Conservation (phyloP, 73 alveolate species). For the Tetrahymena elliotti region DNA sequence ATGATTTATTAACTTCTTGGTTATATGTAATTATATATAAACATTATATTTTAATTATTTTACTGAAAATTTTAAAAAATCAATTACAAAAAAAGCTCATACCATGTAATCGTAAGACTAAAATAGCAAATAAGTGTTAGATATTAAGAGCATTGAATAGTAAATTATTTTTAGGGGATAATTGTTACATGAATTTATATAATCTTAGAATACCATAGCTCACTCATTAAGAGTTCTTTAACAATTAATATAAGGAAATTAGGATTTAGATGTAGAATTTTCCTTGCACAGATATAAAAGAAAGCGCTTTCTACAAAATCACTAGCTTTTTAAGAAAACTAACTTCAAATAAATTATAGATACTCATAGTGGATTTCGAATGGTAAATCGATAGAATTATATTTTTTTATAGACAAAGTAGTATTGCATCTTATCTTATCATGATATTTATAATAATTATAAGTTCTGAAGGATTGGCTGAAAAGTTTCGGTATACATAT, state of each 20-base stretch:
- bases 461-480: neutral
- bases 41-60: too few species aligned
- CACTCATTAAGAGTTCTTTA: neutral
- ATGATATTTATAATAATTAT: neutral
- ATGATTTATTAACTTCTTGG: too few species aligned
- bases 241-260: neutral
- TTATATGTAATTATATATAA: too few species aligned
- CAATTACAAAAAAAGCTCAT: neutral
- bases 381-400: neutral
- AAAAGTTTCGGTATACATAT: neutral
- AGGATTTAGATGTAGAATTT: neutral
- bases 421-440: neutral
- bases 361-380: neutral
- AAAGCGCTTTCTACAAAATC: neutral
- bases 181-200: neutral
- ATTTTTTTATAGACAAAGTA: neutral
- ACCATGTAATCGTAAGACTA: neutral
- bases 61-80: too few species aligned
- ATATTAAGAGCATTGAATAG: neutral
- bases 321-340: neutral
- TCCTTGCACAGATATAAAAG: neutral
- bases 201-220: neutral
- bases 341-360: neutral
- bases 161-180: neutral
- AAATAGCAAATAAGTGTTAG: neutral